These are phyloP conservation scores for Kwoniella shivajii DNA, from an alignment of 1,284 basidiomycete genomes.

Conservation along the genomic window DNA sequence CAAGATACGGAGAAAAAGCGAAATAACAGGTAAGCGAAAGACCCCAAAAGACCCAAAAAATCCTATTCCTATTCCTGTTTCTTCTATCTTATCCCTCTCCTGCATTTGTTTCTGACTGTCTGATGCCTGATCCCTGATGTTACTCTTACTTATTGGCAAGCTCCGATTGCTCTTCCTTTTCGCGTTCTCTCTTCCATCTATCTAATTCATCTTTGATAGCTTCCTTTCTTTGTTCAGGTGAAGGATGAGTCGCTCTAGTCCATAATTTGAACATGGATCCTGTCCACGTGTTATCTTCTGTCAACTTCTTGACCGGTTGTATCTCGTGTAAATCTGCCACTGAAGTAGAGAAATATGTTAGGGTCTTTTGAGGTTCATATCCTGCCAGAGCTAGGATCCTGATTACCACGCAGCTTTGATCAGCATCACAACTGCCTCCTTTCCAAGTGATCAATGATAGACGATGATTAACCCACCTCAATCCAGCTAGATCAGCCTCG, in stretches of 20 bases:
- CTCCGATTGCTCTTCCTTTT: neutral
- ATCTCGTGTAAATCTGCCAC: constrained; percentile 45
- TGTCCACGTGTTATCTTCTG: constrained; percentile 19
- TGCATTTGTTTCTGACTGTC: no score
- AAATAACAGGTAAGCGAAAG: no score
- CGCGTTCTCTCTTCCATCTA: constrained; percentile 63
- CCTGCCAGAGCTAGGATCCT: constrained; percentile 72
- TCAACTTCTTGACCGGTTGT: constrained; percentile 21
- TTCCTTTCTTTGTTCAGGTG: constrained; percentile 63
- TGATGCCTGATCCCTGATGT: no score
- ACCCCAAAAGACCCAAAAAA: no score
- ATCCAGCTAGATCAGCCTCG: constrained; percentile 85
- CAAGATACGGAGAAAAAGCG: no score
- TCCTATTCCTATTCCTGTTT: no score
- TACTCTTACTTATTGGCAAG: neutral
- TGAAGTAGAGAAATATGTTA: constrained; percentile 38
- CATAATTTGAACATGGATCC: constrained; percentile 47
- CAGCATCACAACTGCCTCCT: no score
- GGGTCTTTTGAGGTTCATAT: constrained; percentile 67
- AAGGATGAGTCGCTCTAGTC: constrained; percentile 60
- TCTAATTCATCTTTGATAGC: constrained; percentile 65
- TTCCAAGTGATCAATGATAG: neutral
- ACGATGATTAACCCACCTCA: constrained; percentile 59
- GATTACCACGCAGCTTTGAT: no score
- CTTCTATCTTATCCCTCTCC: no score